Evolutionary conservation across 495 filamentous ascomycete species (phyloP).

Genomic region (Saxophila tyrrhenica): DNA sequence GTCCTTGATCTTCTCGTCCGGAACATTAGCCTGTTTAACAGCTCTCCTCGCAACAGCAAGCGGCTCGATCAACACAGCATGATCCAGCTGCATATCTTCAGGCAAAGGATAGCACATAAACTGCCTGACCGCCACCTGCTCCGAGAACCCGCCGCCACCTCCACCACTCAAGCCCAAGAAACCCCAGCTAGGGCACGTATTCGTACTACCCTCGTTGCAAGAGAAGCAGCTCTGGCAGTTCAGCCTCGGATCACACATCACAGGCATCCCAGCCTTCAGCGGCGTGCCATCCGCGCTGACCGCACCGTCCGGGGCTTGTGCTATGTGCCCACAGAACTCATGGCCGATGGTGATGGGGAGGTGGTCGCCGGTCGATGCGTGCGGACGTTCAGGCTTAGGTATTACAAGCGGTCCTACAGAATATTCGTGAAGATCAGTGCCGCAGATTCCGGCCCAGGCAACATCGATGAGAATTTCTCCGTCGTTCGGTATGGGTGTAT

Average conservation of each 20-base stretch:
- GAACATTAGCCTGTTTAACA: neutral
- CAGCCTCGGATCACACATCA: slow-evolving; percentile 17
- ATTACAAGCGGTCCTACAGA: slow-evolving; percentile 13
- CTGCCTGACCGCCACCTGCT: slow-evolving; percentile 10
- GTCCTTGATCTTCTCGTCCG: neutral
- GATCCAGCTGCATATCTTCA: slow-evolving; percentile 9
- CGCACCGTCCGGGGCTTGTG: slow-evolving; percentile 1
- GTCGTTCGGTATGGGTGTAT: neutral
- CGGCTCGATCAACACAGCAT: slow-evolving; percentile 20
- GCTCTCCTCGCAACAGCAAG: slow-evolving; percentile 17
- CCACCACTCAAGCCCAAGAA: slow-evolving; percentile 17
- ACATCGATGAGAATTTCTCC: slow-evolving; percentile 10
- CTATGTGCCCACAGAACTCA: slow-evolving; percentile 18
- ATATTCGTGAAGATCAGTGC: slow-evolving; percentile 21
- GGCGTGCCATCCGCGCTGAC: slow-evolving; percentile 2
- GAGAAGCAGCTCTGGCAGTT: slow-evolving; percentile 15
- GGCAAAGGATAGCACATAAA: slow-evolving; percentile 12
- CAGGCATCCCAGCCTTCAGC: slow-evolving; percentile 12
- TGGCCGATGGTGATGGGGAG: slow-evolving; percentile 18
- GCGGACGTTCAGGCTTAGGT: slow-evolving; percentile 7
- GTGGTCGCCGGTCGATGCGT: slow-evolving; percentile 10
- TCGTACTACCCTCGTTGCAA: slow-evolving; percentile 3
- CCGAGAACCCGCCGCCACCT: slow-evolving; percentile 19
- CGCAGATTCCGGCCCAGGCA: slow-evolving; percentile 20
- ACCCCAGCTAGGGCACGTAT: slow-evolving; percentile 13